Evolutionary conservation across 306 rosid genomes (phyloP).

Genomic region (Datisca glomerata): DNA sequence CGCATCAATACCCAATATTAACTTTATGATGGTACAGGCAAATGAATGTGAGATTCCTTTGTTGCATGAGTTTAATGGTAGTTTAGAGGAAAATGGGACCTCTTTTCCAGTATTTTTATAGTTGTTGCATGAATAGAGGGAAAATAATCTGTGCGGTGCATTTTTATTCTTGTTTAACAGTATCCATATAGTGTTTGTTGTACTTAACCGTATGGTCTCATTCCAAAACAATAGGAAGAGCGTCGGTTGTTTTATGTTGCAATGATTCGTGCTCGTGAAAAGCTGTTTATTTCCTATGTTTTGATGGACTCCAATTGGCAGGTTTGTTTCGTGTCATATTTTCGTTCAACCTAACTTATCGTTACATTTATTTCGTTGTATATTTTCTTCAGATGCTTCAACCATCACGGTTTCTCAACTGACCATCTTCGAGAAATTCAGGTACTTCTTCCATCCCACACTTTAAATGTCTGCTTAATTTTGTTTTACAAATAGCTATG

Average conservation of each 20-base stretch:
- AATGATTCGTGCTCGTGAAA: conserved; percentile 89
- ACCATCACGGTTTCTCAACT: conserved; percentile 79
- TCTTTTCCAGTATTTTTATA: no score
- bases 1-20: not conserved
- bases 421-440: conserved; percentile 79
- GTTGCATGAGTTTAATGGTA: conserved; percentile 57
- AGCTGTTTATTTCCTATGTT: conserved; percentile 56
- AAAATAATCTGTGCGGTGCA: no score
- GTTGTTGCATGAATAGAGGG: no score
- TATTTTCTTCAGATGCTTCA: conserved; percentile 65
- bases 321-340: conserved; percentile 31
- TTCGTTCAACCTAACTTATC: not conserved
- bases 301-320: conserved; percentile 78
- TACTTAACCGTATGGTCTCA: conserved; percentile 10
- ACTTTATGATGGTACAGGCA: conserved; percentile 33
- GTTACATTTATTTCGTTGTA: not conserved
- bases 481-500: no score
- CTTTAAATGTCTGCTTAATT: no score
- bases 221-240: conserved; percentile 54
- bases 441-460: no score
- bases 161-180: no score
- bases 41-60: conserved; percentile 91
- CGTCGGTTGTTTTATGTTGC: conserved; percentile 90
- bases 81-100: conserved; percentile 44
- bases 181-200: conserved; percentile 1